A percentile compares a stretch with the other conserved stretches of the same genome.
Conservation (phyloP, 768 basidiomycete species). For the Butyriboletus loyo region DNA sequence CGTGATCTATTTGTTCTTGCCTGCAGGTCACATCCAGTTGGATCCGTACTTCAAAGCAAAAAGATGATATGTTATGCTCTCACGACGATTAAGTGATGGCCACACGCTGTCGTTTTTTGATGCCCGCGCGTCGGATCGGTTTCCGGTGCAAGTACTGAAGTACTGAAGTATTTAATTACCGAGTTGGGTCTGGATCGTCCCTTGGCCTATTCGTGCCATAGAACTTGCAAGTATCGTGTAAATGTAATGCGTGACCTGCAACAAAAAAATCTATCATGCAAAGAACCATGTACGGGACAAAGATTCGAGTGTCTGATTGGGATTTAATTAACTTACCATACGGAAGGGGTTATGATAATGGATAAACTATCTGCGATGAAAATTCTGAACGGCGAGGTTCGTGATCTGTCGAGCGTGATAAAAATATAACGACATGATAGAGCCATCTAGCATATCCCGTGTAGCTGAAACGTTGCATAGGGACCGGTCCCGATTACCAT, state of each 20-base stretch:
- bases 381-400: background rate
- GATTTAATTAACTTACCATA: slow-evolving; percentile 17
- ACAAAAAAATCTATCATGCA: background rate
- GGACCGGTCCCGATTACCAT: slow-evolving; percentile 13
- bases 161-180: no score
- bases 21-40: background rate
- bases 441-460: background rate
- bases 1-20: no score
- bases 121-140: background rate
- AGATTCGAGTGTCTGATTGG: slow-evolving; percentile 4
- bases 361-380: slow-evolving; percentile 24
- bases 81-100: background rate
- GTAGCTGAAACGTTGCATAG: slow-evolving; percentile 1
- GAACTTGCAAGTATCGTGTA: no score
- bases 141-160: background rate
- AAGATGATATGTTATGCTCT: background rate
- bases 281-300: background rate
- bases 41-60: background rate
- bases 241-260: no score
- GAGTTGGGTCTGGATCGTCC: background rate
- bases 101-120: no score
- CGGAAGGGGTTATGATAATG: slow-evolving; percentile 10
- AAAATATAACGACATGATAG: background rate
- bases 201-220: background rate
- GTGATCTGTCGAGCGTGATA: background rate